phyloP scores from a whole-genome alignment of 2,329 filamentous ascomycete genomes.

The Apiospora kogelbergensis region DNA sequence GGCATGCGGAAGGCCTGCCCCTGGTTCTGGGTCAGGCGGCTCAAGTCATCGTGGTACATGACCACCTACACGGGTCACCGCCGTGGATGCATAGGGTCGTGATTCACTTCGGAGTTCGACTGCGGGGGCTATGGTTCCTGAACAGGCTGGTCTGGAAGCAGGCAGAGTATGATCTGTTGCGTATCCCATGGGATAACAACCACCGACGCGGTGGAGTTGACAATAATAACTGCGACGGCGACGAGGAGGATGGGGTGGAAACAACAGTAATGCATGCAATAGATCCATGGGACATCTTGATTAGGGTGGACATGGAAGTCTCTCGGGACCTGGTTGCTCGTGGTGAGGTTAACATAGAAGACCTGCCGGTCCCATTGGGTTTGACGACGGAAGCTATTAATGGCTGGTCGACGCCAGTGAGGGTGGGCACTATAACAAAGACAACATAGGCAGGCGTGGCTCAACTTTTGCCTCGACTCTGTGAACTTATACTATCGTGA shows the following conservation, averaged over 20 bases:
- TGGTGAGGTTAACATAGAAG: not conserved
- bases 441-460: too few species aligned
- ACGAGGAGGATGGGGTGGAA: not conserved
- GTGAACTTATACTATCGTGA: too few species aligned
- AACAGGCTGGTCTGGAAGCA: not conserved
- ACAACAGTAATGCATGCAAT: too few species aligned
- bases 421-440: not conserved
- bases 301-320: not conserved
- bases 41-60: not conserved
- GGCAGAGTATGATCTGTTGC: not conserved
- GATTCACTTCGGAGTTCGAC: not conserved
- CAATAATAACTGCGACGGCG: not conserved
- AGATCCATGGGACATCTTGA: not conserved
- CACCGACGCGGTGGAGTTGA: too few species aligned
- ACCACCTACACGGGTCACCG: not conserved
- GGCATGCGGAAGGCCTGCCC: not conserved
- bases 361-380: not conserved
- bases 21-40: not conserved
- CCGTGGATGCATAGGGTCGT: not conserved
- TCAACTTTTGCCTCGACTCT: too few species aligned
- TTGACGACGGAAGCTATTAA: not conserved
- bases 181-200: not conserved
- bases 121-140: not conserved
- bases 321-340: not conserved
- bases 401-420: not conserved